phyloP scores from a whole-genome alignment of 495 filamentous ascomycete genomes.

The Aspergillus carlsbadensis region DNA sequence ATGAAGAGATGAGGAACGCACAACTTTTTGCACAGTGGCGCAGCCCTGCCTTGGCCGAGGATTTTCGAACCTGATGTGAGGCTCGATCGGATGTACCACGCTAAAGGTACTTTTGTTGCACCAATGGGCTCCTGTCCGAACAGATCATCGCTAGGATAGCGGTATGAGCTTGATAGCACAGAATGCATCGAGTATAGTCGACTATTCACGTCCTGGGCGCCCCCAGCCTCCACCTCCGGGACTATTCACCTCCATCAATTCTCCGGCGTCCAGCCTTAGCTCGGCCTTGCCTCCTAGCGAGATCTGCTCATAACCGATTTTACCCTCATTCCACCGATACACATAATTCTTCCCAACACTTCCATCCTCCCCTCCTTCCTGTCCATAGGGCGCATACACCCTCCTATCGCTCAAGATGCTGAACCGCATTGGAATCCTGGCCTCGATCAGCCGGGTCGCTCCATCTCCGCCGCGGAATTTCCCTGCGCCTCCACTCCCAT shows the following conservation, averaged over 20 bases:
- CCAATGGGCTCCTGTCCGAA: too few relatives aligned
- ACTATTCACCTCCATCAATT: constrained; percentile 23
- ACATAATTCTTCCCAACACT: constrained; percentile 26
- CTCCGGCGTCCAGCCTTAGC: constrained; percentile 17
- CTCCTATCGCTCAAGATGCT: constrained; percentile 81
- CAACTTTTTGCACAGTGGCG: too few relatives aligned
- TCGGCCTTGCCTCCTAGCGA: constrained; percentile 21
- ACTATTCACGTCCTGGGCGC: not conserved
- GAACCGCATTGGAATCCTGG: constrained; percentile 63
- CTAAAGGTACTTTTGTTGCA: too few relatives aligned
- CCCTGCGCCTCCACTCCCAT: constrained; percentile 57
- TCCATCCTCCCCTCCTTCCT: constrained; percentile 77
- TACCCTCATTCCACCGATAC: constrained; percentile 26
- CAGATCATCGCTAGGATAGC: too few relatives aligned
- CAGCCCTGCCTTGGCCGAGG: too few relatives aligned
- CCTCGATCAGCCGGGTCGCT: constrained; percentile 34
- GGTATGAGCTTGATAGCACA: too few relatives aligned
- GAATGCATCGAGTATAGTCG: too few relatives aligned
- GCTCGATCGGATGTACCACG: too few relatives aligned
- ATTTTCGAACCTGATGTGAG: too few relatives aligned
- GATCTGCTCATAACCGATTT: constrained; percentile 13
- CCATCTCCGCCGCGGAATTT: constrained; percentile 40
- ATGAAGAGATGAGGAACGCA: too few relatives aligned
- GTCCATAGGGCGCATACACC: constrained; percentile 81
- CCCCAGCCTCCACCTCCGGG: constrained; percentile 21